Evolutionary conservation across 1,284 basidiomycete genomes (phyloP).

Genomic region (Cutaneotrichosporon daszewskae): DNA sequence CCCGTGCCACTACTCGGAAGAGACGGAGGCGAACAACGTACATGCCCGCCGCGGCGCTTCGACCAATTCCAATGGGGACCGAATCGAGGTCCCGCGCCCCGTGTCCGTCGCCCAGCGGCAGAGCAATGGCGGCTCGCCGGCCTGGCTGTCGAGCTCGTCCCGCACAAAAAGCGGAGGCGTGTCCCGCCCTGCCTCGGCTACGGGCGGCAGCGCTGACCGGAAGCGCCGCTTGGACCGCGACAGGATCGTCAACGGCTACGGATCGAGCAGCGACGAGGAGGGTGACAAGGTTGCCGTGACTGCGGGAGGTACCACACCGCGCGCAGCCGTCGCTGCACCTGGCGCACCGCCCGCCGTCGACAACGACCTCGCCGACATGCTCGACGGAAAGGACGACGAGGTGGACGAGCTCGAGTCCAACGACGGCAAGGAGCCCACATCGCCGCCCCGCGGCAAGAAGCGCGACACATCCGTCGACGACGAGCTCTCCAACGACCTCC

Average conservation of each 20-base stretch:
- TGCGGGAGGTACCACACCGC: conserved; percentile 2
- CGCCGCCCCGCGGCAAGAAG: conserved; percentile 19
- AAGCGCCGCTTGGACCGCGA: conserved; percentile 25
- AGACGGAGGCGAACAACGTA: conserved; percentile 26
- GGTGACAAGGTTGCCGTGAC: conserved; percentile 8
- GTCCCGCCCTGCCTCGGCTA: conserved; percentile 9
- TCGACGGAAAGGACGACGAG: conserved; percentile 22
- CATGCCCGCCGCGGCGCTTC: conserved; percentile 12
- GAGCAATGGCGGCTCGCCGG: conserved; percentile 14
- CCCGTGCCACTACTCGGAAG: conserved; percentile 33
- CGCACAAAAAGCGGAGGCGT: conserved; percentile 10
- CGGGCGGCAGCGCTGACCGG: conserved; percentile 14
- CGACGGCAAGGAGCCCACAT: conserved; percentile 12
- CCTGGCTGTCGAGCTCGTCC: conserved; percentile 16
- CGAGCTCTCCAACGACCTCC: conserved; percentile 28
- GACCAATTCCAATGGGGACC: background rate
- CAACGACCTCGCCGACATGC: conserved; percentile 26
- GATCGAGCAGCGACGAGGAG: conserved; percentile 26
- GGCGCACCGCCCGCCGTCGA: conserved; percentile 11
- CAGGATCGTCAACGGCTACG: conserved; percentile 33
- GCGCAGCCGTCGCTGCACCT: background rate
- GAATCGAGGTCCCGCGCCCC: conserved; percentile 5
- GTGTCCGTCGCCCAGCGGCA: background rate
- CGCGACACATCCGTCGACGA: conserved; percentile 28
- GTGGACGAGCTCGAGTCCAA: conserved; percentile 31